Conservation (phyloP, 495 filamentous ascomycete species). For the Aspergillus sparsus region DNA sequence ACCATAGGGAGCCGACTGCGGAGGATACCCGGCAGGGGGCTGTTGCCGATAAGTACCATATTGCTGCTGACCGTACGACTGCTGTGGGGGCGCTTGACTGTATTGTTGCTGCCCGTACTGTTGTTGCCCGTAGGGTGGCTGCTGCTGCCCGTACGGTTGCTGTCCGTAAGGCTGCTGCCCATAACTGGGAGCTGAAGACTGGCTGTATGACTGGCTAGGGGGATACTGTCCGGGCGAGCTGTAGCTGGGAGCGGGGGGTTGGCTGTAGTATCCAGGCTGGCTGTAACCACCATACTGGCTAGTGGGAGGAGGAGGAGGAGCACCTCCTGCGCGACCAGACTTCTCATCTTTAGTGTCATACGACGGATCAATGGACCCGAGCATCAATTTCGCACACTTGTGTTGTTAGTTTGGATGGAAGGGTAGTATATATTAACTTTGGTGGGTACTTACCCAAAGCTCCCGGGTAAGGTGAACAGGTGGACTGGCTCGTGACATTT, state of each 20-base stretch:
- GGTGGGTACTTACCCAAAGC: constrained; percentile 54
- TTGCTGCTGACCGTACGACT: constrained; percentile 2
- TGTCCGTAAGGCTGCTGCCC: constrained; percentile 7
- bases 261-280: constrained; percentile 23
- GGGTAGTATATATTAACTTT: not conserved
- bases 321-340: constrained; percentile 29
- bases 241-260: constrained; percentile 21
- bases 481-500: constrained; percentile 58
- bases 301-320: constrained; percentile 27
- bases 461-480: constrained; percentile 63
- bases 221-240: constrained; percentile 22
- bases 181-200: constrained; percentile 19
- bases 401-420: constrained; percentile 14
- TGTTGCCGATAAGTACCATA: constrained; percentile 8
- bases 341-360: constrained; percentile 69
- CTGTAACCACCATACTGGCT: constrained; percentile 41
- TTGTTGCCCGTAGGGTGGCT: constrained; percentile 5
- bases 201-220: constrained; percentile 24
- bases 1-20: constrained; percentile 11
- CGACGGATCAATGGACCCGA: constrained; percentile 66
- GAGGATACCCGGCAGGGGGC: constrained; percentile 9
- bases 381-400: constrained; percentile 66
- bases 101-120: constrained; percentile 11
- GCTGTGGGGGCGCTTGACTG: not conserved
- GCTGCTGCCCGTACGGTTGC: constrained; percentile 6